Base-by-base conservation (phyloP, 2,329 filamentous ascomycete genomes). In the Chaetomium olivaceum region DNA sequence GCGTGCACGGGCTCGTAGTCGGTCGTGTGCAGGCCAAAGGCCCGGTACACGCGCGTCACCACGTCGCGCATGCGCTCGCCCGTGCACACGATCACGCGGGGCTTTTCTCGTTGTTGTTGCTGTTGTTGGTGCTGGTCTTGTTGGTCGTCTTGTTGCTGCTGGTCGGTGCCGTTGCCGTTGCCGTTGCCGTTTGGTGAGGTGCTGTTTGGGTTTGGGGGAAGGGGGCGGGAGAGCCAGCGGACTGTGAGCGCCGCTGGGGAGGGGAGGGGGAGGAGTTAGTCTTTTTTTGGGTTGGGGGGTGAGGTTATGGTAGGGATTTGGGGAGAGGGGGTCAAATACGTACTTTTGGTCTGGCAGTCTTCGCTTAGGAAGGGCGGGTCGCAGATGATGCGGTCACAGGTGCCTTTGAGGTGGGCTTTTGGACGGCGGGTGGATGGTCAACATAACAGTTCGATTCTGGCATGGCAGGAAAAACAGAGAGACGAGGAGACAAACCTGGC, bases 301-400 rank as follows among this genome's bases (percentile, higher is more conserved):
- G 19, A 39, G 39, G 2, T 39, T 39, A 2, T 39, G 2, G 11
- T n/a, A n/a, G 36, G 36, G 39, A 14, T 14, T 6, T 21, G 16
- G 31, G 19, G 48, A 2, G 43, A 16, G 9, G 46, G 25, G 23
- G 36, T 43, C 57, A 16, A 21, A 36, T 27, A 27, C 7, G 70
- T 71, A 90, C 89, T 81, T 80, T 92, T 93, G 0, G 90, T 92
- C 75, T 94, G 90, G 74, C 91, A 94, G 73, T 94, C 90, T 68
- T 90, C 85, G 75, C 87, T 92, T 43, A 94, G 80, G 75, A 94
- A 94, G 0, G 91, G 91, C 9, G 91, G 91, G 74, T 95, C 91
- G 71, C 85, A 86, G 62, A 93, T 89, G 67, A 94, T 83, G 62
- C 87, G 83, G 76, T 92, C 89, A 56, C 89, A 85, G 23, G 77